A percentile compares a stretch with the other conserved stretches of the same genome.
Conservation (phyloP, 495 filamentous ascomycete species). For the Hyphodiscus hymeniophilus region DNA sequence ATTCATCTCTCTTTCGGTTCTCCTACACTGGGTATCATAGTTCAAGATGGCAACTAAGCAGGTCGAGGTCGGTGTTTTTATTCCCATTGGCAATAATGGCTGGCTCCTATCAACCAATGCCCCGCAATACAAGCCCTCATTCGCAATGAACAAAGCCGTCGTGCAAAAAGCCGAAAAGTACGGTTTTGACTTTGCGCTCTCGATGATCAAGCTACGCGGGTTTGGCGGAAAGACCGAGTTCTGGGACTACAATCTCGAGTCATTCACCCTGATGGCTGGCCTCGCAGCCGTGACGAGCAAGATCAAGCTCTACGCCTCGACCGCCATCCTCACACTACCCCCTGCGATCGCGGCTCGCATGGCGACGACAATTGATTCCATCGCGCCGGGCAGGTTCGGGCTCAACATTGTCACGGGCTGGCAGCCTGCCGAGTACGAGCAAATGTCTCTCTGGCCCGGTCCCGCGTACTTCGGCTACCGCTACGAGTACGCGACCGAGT, state of each 20-base stretch:
- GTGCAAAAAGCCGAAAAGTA: conserved; percentile 28
- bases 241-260: conserved; percentile 29
- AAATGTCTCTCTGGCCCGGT: too few relatives aligned
- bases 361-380: conserved; percentile 27
- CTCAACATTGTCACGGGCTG: conserved; percentile 29
- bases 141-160: conserved; percentile 27
- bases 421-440: conserved; percentile 26
- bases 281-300: too few relatives aligned
- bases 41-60: too few relatives aligned
- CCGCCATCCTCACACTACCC: conserved; percentile 26
- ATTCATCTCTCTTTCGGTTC: too few relatives aligned
- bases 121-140: conserved; percentile 27
- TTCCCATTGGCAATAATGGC: conserved; percentile 29
- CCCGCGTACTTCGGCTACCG: too few relatives aligned
- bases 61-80: conserved; percentile 28
- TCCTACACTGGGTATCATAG: too few relatives aligned
- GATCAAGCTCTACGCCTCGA: conserved; percentile 35
- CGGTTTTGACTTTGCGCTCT: conserved; percentile 26
- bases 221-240: conserved; percentile 28
- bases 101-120: conserved; percentile 26
- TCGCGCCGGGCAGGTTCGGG: conserved; percentile 27
- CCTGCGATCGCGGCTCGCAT: conserved; percentile 25
- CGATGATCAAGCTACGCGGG: conserved; percentile 28
- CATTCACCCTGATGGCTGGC: conserved; percentile 42
- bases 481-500: too few relatives aligned